Conservation (phyloP, 2,329 filamentous ascomycete species). For the Curvularia verruculosa region DNA sequence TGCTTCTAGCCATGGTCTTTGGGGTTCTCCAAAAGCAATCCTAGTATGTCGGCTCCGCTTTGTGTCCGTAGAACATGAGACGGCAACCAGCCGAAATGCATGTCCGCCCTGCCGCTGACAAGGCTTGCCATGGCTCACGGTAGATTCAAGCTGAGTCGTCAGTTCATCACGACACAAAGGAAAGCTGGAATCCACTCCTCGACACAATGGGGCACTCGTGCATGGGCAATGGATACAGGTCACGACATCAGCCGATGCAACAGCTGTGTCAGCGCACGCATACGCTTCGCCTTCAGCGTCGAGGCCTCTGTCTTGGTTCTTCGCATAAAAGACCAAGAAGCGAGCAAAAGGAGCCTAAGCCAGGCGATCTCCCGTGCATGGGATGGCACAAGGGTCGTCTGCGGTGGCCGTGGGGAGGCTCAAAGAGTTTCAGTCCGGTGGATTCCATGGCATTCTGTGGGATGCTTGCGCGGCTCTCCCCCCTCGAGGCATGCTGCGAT, state of each 20-base stretch:
- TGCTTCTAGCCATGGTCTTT: background rate
- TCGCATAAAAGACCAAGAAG: background rate
- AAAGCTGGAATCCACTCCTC: background rate
- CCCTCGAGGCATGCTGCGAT: conserved; percentile 29
- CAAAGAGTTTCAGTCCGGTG: conserved; percentile 2
- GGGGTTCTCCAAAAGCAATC: background rate
- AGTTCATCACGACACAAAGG: background rate
- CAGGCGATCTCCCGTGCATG: conserved; percentile 13
- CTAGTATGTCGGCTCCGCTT: background rate
- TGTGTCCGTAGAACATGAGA: background rate
- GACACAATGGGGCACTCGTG: too few relatives aligned
- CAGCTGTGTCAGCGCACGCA: background rate
- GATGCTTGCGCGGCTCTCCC: conserved; percentile 8
- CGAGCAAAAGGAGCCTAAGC: conserved; percentile 3
- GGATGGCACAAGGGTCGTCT: background rate
- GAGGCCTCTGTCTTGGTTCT: background rate
- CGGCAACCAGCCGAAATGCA: background rate
- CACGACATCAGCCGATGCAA: background rate
- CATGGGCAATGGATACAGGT: background rate
- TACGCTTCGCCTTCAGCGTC: background rate
- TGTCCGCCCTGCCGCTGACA: background rate
- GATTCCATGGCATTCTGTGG: conserved; percentile 3
- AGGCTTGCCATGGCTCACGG: background rate
- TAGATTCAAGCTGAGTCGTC: background rate
- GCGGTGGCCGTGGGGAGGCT: background rate